These are phyloP conservation scores for Lumnitzera racemosa DNA, from an alignment of 345 rosid species.

Conservation along the genomic window DNA sequence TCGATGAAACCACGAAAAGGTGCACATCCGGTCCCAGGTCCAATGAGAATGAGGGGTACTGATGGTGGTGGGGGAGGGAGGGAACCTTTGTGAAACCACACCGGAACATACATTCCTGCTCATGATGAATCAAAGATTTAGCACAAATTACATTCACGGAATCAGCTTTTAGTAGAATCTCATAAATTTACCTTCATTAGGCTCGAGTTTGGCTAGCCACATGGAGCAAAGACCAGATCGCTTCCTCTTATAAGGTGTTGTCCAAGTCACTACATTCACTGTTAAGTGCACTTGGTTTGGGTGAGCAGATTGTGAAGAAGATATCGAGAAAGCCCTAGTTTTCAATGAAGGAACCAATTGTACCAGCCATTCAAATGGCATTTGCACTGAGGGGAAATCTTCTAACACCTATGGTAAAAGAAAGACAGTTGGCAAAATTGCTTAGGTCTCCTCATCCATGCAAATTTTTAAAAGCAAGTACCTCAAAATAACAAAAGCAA, in stretches of 20 bases:
- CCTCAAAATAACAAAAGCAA: neutral
- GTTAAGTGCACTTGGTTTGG: conserved; percentile 85
- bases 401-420: conserved; percentile 54
- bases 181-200: conserved; percentile 43
- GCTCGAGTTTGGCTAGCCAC: conserved; percentile 78
- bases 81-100: conserved; percentile 75
- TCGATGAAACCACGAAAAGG: conserved; percentile 89
- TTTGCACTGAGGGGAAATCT: conserved; percentile 89
- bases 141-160: neutral
- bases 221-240: conserved; percentile 76
- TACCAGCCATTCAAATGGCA: conserved; percentile 94
- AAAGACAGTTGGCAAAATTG: conserved; percentile 4
- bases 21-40: conserved; percentile 98
- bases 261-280: conserved; percentile 74
- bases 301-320: conserved; percentile 79
- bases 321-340: conserved; percentile 80
- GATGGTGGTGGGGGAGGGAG: conserved; percentile 69
- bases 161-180: neutral
- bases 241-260: conserved; percentile 77
- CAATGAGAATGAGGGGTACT: conserved; percentile 70
- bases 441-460: neutral
- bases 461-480: neutral
- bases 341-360: conserved; percentile 83
- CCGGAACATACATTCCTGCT: conserved; percentile 55
- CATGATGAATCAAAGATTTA: conserved; percentile 9